Evolutionary conservation across 1,284 basidiomycete species (phyloP).

Genomic region (Fomitiporia mediterranea): DNA sequence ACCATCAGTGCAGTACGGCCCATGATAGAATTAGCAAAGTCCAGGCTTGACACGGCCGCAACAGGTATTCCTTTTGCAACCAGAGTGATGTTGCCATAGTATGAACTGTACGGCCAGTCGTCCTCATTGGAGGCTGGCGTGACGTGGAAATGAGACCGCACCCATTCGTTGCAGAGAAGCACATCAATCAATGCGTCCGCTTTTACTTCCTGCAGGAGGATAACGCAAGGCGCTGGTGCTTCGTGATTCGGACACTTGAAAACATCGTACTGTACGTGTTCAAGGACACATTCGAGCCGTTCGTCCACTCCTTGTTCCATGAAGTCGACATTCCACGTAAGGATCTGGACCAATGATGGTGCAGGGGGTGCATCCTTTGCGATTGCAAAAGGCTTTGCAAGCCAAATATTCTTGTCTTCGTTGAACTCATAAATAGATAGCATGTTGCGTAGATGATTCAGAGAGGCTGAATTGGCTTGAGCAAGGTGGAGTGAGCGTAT

Average conservation of each 20-base stretch:
- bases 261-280: slow-evolving; percentile 47
- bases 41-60: slow-evolving; percentile 38
- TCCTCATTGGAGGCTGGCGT: slow-evolving; percentile 46
- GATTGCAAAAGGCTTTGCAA: neutral
- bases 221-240: slow-evolving; percentile 49
- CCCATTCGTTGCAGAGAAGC: slow-evolving; percentile 54
- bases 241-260: slow-evolving; percentile 39
- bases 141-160: slow-evolving; percentile 52
- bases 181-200: slow-evolving; percentile 36
- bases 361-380: slow-evolving; percentile 18
- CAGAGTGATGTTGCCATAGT: slow-evolving; percentile 62
- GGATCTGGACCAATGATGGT: slow-evolving; percentile 42
- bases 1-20: slow-evolving; percentile 51
- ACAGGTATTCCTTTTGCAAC: slow-evolving; percentile 52
- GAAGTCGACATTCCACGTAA: slow-evolving; percentile 69
- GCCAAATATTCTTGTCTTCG: slow-evolving; percentile 10
- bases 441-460: neutral
- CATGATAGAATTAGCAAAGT: slow-evolving; percentile 47
- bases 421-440: slow-evolving; percentile 11
- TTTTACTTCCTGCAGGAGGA: slow-evolving; percentile 65
- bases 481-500: neutral
- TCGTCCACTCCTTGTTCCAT: slow-evolving; percentile 31
- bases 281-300: slow-evolving; percentile 45
- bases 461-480: neutral
- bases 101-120: slow-evolving; percentile 44